phyloP scores from a whole-genome alignment of 805 yeast species.

The Kluyveromyces aestuarii region DNA sequence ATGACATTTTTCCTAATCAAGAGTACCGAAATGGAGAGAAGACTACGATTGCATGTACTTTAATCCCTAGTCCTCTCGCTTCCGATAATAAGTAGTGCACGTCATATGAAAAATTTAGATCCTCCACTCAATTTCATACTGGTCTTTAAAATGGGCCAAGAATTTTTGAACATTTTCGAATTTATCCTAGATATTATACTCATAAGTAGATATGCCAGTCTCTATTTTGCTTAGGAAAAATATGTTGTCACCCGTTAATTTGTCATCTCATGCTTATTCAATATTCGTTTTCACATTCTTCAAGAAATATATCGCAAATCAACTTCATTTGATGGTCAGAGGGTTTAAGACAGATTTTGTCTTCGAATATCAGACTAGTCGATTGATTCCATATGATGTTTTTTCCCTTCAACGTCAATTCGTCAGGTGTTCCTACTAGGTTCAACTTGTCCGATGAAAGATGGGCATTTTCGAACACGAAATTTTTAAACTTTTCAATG shows the following conservation, averaged over 20 bases:
- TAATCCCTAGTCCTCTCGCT: neutral
- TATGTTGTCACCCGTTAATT: too few species aligned
- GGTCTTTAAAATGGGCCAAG: too few species aligned
- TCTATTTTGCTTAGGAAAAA: too few species aligned
- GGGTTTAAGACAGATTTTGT: neutral
- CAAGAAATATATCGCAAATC: neutral
- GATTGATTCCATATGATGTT: neutral
- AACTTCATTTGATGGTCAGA: neutral
- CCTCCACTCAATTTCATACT: too few species aligned
- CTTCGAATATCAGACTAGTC: neutral
- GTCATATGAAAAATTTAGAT: neutral
- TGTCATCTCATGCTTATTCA: neutral
- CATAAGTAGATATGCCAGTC: too few species aligned
- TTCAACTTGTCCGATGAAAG: constrained; percentile 5
- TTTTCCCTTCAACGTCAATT: constrained; percentile 4
- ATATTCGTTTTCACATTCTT: neutral
- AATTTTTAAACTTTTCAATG: constrained; percentile 3
- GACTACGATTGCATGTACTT: neutral
- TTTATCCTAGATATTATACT: too few species aligned
- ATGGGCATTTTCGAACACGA: constrained; percentile 3
- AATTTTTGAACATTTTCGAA: too few species aligned
- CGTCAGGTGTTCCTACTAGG: constrained; percentile 6
- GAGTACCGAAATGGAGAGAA: neutral
- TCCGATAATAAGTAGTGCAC: neutral
- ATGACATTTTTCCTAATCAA: neutral